Evolutionary conservation across 768 basidiomycete species (phyloP).

Genomic region (Suillus clintonianus): DNA sequence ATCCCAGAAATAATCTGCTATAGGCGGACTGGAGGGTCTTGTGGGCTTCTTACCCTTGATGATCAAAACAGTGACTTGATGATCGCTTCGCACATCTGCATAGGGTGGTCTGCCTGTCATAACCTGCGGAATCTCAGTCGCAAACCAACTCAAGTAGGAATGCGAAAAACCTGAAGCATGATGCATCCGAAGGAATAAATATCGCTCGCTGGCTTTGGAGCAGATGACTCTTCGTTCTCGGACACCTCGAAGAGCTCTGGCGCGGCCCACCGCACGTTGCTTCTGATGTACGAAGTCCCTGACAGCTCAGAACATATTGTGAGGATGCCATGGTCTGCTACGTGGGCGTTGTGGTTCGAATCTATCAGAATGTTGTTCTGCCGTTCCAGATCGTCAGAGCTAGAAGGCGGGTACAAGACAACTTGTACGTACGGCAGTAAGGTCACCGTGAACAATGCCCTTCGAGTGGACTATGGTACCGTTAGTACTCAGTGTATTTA

Average conservation of each 20-base stretch:
- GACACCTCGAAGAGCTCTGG: constrained; percentile 36
- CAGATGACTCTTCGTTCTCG: constrained; percentile 7
- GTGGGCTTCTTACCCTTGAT: constrained; percentile 9
- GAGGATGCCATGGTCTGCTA: constrained; percentile 41
- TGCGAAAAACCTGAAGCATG: constrained; percentile 25
- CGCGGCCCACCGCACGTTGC: constrained; percentile 45
- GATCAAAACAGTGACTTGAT: constrained; percentile 27
- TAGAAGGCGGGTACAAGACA: neutral
- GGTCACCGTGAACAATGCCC: constrained; percentile 45
- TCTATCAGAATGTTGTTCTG: constrained; percentile 41
- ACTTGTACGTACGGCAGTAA: constrained; percentile 39
- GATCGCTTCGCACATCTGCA: constrained; percentile 16
- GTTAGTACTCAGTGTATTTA: neutral
- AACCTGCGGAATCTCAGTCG: constrained; percentile 8
- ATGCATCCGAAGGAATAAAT: constrained; percentile 32
- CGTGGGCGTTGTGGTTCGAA: constrained; percentile 26
- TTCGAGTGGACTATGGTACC: constrained; percentile 8
- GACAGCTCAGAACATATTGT: constrained; percentile 26
- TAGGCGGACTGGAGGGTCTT: constrained; percentile 13
- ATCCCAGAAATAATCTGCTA: constrained; percentile 23
- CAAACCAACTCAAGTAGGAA: neutral
- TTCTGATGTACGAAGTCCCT: constrained; percentile 17
- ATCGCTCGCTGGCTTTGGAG: constrained; percentile 7
- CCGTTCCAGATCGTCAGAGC: neutral
- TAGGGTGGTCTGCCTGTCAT: constrained; percentile 28